Base-by-base conservation (phyloP, 805 yeast species). In the Lipomyces starkeyi region DNA sequence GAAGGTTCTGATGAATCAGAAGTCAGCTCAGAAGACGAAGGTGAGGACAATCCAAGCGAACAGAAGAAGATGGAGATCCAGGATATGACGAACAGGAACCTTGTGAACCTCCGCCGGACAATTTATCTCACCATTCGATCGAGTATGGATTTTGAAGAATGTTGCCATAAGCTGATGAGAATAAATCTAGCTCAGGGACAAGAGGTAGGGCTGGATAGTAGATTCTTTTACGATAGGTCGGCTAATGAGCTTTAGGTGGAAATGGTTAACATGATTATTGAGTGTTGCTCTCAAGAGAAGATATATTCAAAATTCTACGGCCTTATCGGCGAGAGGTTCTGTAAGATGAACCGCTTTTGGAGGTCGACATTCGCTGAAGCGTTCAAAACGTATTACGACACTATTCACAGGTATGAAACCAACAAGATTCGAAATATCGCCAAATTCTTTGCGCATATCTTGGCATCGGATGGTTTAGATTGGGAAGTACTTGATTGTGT, bases 101-200 rank as follows among this genome's bases (percentile, higher is more conserved):
- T 88, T 37, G 81, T 87, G 1, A 86, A 87, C 61, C 87, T 87
- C 72, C 91, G 91, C 73, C 91, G 91, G 73, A 85, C 85, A 1
- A 89, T 94, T 1, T 94, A 94, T 74, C 80, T 93, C 35, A 89
- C 94, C 0, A 81, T 95, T 9, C 92, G 91, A 89, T 91, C 97
- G 27, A 88, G 97, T 68, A 86, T 94, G 88, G 88, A 96, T 0
- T 87, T 93, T 4, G 97, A 91, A 72, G 99, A 95, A 80, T 94
- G 97, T 0, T 93, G 91, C 0, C 98, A 93, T 77, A 93, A 93
- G 77, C 79, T 95, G 5, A 73, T 91, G 54, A 85, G 84, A 74
- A 74, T 91, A 13, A 69, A 75, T 4, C 71, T 77, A 8, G 73
- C 70, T 5, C 79, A 82, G 1, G 76, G 80, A 8, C 82, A 85